Conservation (phyloP, 768 basidiomycete genomes). For the Lactarius evosmus region DNA sequence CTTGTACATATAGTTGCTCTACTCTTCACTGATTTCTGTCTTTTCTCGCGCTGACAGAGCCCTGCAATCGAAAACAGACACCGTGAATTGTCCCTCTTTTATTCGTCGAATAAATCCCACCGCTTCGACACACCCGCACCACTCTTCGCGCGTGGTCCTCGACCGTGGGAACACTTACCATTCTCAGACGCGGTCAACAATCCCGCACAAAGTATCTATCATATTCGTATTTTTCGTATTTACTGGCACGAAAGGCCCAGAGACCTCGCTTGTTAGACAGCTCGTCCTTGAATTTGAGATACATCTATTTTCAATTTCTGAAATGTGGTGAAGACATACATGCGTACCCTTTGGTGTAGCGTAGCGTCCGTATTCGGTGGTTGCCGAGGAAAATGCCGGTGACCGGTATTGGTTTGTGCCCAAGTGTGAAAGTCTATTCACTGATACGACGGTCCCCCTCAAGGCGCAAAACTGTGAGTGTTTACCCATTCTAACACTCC, state of each 20-base stretch:
- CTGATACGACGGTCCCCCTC: conserved; percentile 2
- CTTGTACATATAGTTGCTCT: background rate
- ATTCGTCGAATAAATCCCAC: background rate
- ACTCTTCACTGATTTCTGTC: background rate
- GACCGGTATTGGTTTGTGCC: conserved; percentile 13
- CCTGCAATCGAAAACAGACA: background rate
- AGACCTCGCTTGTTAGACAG: background rate
- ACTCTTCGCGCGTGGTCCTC: background rate
- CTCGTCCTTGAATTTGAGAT: background rate
- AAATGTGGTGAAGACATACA: background rate
- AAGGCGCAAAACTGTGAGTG: conserved; percentile 36
- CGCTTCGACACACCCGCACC: background rate
- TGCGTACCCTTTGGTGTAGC: background rate
- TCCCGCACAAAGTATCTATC: background rate
- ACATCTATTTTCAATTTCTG: background rate
- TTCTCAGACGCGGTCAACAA: conserved; percentile 17
- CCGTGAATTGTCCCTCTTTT: background rate
- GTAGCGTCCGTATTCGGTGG: conserved; percentile 12
- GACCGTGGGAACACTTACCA: conserved; percentile 15
- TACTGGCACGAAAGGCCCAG: background rate
- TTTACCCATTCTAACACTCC: conserved; percentile 22
- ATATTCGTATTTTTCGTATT: background rate
- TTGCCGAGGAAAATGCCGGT: conserved; percentile 26
- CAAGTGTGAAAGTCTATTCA: background rate
- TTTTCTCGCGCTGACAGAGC: background rate